Percentiles rank a stretch among this genome's conserved stretches.
Conservation (phyloP, 768 basidiomycete genomes). For the Suillus lakei region DNA sequence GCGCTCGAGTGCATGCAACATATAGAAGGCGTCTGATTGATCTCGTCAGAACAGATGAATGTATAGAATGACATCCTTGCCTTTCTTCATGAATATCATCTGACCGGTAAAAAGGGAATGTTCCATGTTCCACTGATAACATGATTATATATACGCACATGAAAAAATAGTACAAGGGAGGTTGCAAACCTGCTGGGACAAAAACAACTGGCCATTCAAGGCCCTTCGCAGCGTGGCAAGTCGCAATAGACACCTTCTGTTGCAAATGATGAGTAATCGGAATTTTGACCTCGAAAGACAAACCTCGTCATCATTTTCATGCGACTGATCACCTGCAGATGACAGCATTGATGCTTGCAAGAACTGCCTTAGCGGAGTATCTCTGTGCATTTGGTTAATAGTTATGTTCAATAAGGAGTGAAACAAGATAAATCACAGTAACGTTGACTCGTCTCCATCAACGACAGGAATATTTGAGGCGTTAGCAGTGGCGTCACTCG, state of each 20-base stretch:
- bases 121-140: conserved; percentile 65
- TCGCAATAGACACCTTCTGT: conserved; percentile 83
- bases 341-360: conserved; percentile 83
- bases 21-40: conserved; percentile 74
- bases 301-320: conserved; percentile 53
- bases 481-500: conserved; percentile 55
- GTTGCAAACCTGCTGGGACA: conserved; percentile 62
- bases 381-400: conserved; percentile 29
- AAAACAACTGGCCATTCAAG: conserved; percentile 93
- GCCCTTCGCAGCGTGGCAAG: conserved; percentile 90
- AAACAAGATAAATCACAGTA: neutral
- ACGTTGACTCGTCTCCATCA: neutral
- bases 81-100: conserved; percentile 85
- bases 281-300: conserved; percentile 13
- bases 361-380: conserved; percentile 70
- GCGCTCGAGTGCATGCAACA: conserved; percentile 88
- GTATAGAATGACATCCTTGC: conserved; percentile 39
- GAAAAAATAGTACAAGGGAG: conserved; percentile 6
- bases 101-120: conserved; percentile 75
- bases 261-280: conserved; percentile 2
- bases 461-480: neutral
- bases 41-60: neutral
- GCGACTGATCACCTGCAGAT: conserved; percentile 73
- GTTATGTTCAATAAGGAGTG: neutral
- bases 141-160: neutral